Conservation (phyloP, 2,329 filamentous ascomycete genomes). For the Capronia coronata region DNA sequence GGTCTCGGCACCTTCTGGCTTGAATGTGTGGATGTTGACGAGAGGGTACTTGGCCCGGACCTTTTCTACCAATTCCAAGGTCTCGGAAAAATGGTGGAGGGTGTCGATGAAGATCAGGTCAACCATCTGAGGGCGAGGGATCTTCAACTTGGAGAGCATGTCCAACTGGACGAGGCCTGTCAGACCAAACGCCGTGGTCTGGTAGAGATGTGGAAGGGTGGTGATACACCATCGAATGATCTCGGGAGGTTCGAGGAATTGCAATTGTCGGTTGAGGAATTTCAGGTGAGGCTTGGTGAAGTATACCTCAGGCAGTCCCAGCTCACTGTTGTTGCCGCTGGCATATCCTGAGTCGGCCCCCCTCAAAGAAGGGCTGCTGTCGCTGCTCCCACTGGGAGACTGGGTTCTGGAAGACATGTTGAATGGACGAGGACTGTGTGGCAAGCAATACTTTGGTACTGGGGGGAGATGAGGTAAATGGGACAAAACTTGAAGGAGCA, state of each 20-base stretch:
- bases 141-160: slow-evolving; percentile 50
- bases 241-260: slow-evolving; percentile 80
- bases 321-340: slow-evolving; percentile 57
- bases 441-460: neutral
- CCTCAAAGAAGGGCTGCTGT: slow-evolving; percentile 24
- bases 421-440: neutral
- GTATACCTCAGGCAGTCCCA: slow-evolving; percentile 65
- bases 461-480: neutral
- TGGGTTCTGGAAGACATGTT: slow-evolving; percentile 18
- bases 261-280: slow-evolving; percentile 83
- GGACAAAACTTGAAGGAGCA: slow-evolving; percentile 6
- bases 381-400: slow-evolving; percentile 19
- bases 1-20: slow-evolving; percentile 68
- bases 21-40: slow-evolving; percentile 80
- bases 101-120: slow-evolving; percentile 71
- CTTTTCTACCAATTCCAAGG: slow-evolving; percentile 64
- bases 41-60: slow-evolving; percentile 70
- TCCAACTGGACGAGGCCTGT: slow-evolving; percentile 77
- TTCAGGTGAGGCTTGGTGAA: slow-evolving; percentile 84
- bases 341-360: slow-evolving; percentile 78
- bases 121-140: slow-evolving; percentile 45
- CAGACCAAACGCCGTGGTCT: slow-evolving; percentile 76
- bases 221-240: slow-evolving; percentile 88
- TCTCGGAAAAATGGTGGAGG: slow-evolving; percentile 74
- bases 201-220: slow-evolving; percentile 81